A percentile compares a stretch with the other conserved stretches of the same genome.
Conservation (phyloP, 2,329 filamentous ascomycete species). For the Sordariomycetes sp. region DNA sequence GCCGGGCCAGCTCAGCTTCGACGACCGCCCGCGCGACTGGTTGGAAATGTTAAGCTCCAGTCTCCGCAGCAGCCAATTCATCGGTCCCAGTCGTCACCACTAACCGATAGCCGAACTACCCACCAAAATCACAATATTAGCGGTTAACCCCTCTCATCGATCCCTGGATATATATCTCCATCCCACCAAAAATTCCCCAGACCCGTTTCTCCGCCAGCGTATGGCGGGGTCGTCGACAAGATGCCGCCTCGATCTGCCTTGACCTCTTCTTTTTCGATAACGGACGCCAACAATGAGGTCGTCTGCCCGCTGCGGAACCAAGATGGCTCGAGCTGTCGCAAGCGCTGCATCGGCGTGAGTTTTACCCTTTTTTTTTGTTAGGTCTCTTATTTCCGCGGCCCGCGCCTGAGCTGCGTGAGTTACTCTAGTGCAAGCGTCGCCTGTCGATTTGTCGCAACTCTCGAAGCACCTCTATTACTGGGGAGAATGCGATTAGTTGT, state of each 20-base stretch:
- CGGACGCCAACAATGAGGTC: conserved; percentile 88
- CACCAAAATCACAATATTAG: neutral
- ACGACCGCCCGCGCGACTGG: neutral
- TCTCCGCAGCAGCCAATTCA: neutral
- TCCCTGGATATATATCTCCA: neutral
- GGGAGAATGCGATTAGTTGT: neutral
- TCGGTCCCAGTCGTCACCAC: neutral
- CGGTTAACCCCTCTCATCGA: conserved; percentile 1
- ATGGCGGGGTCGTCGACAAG: conserved; percentile 41
- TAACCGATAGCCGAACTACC: conserved; percentile 1
- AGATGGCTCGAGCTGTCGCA: conserved; percentile 92
- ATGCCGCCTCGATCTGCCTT: conserved; percentile 86
- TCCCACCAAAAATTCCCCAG: neutral
- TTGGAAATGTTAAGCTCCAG: neutral
- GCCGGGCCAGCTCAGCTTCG: neutral
- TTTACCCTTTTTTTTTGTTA: conserved; percentile 5
- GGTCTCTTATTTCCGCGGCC: neutral
- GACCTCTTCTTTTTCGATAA: conserved; percentile 83
- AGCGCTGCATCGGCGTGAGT: conserved; percentile 96
- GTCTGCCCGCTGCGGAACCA: conserved; percentile 92
- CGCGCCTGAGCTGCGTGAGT: neutral
- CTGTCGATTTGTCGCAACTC: neutral
- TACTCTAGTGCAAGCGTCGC: neutral
- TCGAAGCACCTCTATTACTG: neutral
- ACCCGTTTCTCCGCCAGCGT: conserved; percentile 13